Conservation (phyloP, 2,329 filamentous ascomycete genomes). For the Neurospora crassa region DNA sequence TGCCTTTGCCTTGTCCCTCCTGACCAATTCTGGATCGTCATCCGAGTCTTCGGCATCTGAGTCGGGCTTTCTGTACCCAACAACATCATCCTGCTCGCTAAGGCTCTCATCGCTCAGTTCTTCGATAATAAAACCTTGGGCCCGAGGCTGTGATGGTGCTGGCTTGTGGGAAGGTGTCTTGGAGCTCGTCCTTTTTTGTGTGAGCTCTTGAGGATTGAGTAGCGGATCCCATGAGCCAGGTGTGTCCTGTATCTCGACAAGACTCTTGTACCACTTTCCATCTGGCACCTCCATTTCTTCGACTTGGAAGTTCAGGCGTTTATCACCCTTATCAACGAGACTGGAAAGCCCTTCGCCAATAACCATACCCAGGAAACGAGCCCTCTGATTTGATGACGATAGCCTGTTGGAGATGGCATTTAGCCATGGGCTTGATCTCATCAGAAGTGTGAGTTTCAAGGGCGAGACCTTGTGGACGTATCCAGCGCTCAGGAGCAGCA, state of each 20-base stretch:
- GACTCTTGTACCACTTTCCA: constrained; percentile 61
- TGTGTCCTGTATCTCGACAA: constrained; percentile 54
- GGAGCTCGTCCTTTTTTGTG: constrained; percentile 15
- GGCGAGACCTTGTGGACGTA: constrained; percentile 60
- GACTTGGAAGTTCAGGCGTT: constrained; percentile 72
- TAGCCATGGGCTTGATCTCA: constrained; percentile 65
- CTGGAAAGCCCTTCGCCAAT: constrained; percentile 64
- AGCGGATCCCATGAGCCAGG: constrained; percentile 49
- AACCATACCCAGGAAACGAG: constrained; percentile 79
- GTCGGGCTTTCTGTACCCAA: constrained; percentile 75
- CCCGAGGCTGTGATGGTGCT: constrained; percentile 20
- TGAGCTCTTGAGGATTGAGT: constrained; percentile 13
- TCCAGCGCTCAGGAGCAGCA: constrained; percentile 66
- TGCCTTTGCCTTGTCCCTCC: constrained; percentile 69
- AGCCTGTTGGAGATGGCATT: constrained; percentile 78
- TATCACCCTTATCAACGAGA: constrained; percentile 58
- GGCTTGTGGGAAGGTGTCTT: constrained; percentile 19
- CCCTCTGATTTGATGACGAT: constrained; percentile 61
- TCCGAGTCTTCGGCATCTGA: constrained; percentile 87
- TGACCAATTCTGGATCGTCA: constrained; percentile 80
- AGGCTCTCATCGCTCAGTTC: constrained; percentile 48
- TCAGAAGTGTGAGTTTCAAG: constrained; percentile 56
- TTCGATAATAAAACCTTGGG: constrained; percentile 47
- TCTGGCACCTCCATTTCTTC: constrained; percentile 69
- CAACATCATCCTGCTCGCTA: constrained; percentile 57